Percentiles rank a stretch among this genome's conserved stretches.
Evolutionary conservation across 192 early-diverging fungal species (phyloP).

Genomic region (Coemansia sp.): DNA sequence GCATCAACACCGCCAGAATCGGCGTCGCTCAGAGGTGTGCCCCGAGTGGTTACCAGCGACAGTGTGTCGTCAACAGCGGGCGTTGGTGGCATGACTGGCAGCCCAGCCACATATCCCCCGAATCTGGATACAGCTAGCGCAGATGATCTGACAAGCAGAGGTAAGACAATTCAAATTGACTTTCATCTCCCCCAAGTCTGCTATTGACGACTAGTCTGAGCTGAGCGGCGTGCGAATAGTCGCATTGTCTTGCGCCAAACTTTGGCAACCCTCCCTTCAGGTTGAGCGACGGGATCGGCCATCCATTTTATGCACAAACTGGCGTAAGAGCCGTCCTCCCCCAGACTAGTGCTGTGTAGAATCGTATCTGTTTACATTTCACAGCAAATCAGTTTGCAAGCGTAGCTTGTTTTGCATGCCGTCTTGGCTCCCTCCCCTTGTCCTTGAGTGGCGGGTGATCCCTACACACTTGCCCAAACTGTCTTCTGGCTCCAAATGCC

Average conservation of each 20-base stretch:
- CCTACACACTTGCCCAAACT: background rate
- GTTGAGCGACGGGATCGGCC: constrained; percentile 2
- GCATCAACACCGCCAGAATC: constrained; percentile 33
- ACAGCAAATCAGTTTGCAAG: background rate
- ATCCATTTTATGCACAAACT: background rate
- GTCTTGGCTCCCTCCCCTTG: background rate
- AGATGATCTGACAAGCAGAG: constrained; percentile 14
- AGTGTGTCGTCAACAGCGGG: constrained; percentile 6
- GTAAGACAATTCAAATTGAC: constrained; percentile 1
- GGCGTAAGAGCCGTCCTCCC: background rate
- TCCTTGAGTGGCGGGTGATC: constrained; percentile 5
- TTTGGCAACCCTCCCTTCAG: background rate
- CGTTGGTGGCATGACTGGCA: constrained; percentile 3
- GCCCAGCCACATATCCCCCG: constrained; percentile 9
- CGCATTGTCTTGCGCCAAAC: background rate
- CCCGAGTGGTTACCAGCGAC: constrained; percentile 16
- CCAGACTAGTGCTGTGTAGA: background rate
- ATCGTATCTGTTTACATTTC: constrained; percentile 3
- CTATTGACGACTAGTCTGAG: background rate
- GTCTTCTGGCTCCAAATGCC: background rate
- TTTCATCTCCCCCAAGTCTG: background rate
- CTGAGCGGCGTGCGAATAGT: constrained; percentile 1
- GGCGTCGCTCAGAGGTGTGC: constrained; percentile 13
- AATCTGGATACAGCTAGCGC: constrained; percentile 24
- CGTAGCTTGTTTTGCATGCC: background rate